Base-by-base conservation (phyloP, 129 eudicot species). In the Helianthus tuberosus region DNA sequence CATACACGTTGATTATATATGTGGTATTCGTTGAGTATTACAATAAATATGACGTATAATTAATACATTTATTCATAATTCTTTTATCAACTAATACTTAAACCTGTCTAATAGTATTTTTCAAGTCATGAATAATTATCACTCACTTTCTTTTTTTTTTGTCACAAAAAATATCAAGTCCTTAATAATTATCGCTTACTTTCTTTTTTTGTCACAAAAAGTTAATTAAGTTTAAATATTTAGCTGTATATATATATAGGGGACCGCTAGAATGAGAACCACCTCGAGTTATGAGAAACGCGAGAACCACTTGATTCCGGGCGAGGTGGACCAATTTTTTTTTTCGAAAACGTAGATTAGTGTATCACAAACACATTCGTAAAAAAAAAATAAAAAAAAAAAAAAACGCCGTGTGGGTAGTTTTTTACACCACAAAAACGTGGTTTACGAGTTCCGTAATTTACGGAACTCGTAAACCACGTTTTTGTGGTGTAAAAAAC, bases 1-100 rank as follows among this genome's bases (percentile, higher is more conserved):
- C 66, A 25, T 62, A 70, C 75, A 71, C 67, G 66, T 43, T 61
- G 72, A 59, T 77, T 58, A 35, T 47, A 64, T 49, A 61, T 15
- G 68, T 10, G 67, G 66, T 62, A 23, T 61, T 50, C 46, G 4
- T 50, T 62, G 51, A 27, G 9, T 52, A 11, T 50, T 62, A 15
- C 46, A 60, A 43, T 4, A 6, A 0, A 11, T 43, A 27, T 20
- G 39, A 27, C 64, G 38, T 25, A 25, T 32, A 60, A 60, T 60
- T 47, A 1, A 23, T 25, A 27, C 47, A 17, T 23, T 67, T 46
- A 5, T 67, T 2, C 12, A 39, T 41, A 38, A 46, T 20, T 17
- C 2, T n/a, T n/a, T 8, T 29, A 13, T 6, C 14, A 3, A 35
- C 7, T 14, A 20, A 20, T 9, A 7, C 10, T 55, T 25, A 17